Conservation (phyloP, 2,329 filamentous ascomycete species). For the Microthyrium microscopicum region DNA sequence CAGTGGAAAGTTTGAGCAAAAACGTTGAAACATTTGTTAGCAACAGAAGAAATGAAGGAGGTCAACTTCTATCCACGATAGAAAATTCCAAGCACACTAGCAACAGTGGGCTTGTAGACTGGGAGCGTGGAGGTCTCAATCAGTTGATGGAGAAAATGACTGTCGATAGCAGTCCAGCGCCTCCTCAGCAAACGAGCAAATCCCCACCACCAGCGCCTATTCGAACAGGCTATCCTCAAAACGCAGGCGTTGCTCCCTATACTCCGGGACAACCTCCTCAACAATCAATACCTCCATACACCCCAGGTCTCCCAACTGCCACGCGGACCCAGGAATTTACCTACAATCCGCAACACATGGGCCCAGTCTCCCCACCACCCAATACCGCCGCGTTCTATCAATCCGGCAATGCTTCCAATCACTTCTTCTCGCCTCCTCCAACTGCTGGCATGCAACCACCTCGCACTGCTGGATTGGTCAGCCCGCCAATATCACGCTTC, state of each 20-base stretch:
- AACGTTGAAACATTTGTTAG: slow-evolving; percentile 96
- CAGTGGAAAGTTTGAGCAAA: slow-evolving; percentile 77
- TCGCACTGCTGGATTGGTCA: too few relatives aligned
- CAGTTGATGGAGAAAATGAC: slow-evolving; percentile 93
- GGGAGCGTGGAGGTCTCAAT: slow-evolving; percentile 70
- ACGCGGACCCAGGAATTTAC: slow-evolving; percentile 8
- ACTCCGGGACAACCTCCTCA: slow-evolving; percentile 11
- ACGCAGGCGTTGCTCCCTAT: slow-evolving; percentile 11
- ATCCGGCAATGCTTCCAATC: too few relatives aligned
- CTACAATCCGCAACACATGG: slow-evolving; percentile 33
- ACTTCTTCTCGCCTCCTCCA: too few relatives aligned
- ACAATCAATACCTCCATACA: slow-evolving; percentile 9
- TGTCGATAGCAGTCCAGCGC: slow-evolving; percentile 40
- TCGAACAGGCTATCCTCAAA: slow-evolving; percentile 15
- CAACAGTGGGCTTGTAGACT: slow-evolving; percentile 47
- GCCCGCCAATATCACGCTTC: slow-evolving; percentile 18
- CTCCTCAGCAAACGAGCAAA: slow-evolving; percentile 24
- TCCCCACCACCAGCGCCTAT: slow-evolving; percentile 15
- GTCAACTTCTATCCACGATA: slow-evolving; percentile 75
- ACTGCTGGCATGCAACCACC: too few relatives aligned
- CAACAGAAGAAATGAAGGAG: slow-evolving; percentile 81
- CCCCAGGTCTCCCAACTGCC: slow-evolving; percentile 5
- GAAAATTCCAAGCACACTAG: slow-evolving; percentile 55
- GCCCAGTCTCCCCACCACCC: slow-evolving; percentile 34
- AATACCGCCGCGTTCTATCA: slow-evolving; percentile 39